Base-by-base conservation (phyloP, 177 flowering plant genomes). In the Vitis hybrid region DNA sequence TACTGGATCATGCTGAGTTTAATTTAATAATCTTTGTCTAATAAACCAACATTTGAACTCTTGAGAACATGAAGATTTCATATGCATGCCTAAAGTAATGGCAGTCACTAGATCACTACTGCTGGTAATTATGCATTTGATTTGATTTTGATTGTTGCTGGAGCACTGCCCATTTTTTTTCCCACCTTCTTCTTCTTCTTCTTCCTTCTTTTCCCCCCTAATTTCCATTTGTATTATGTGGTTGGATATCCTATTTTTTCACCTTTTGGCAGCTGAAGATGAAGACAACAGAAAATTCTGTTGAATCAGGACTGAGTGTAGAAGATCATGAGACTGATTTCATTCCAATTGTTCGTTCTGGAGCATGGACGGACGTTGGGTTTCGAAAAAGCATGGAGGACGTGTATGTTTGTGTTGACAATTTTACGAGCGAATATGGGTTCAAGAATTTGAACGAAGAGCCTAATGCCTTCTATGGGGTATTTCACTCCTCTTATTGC, bases 401-500 rank as follows among this genome's bases (percentile, higher is more conserved):
- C 83, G 91, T 73, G 15, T 86, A 87, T 78, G 73, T 91, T 58
- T 84, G 93, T 69, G 74, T 85, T 66, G 97, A 94, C 78, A 77
- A 90, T 79, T 82, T 90, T 66, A 64, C 71, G 72, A 58, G 30
- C 51, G 86, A 89, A 35, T 84, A 82, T 79, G 89, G 90, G 49
- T 63, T 81, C 21, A 74, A 80, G 67, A 81, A 70, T 74, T 68
- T 76, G 11, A 57, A 56, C 5, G 76, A 81, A 71, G 87, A 81
- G 62, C 96, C 97, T 21, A 81, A 65, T 82, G 96, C 97, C 68
- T 92, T 93, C 77, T 94, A 91, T 84, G 98, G 94, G 95, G 95
- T 92, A 86, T 58, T 9, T 58, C 20, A 74, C 54, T 73, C 69
- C 55, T 60, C 65, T 65, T 50, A 9, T 53, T 69, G 6, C 52